Base-by-base conservation (phyloP, 192 early-diverging fungal species). In the Anaeromyces robustus region DNA sequence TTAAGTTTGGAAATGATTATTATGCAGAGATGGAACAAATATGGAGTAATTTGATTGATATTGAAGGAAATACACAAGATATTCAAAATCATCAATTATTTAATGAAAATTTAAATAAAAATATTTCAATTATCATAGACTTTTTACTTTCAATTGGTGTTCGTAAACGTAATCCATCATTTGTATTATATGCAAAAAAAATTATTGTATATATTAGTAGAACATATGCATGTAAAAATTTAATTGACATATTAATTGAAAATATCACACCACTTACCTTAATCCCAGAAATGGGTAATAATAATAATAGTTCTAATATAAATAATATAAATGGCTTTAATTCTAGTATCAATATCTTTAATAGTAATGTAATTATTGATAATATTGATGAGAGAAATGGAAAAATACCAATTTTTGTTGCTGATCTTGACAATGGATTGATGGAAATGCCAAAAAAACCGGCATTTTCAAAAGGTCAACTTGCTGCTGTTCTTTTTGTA, bases 1-100 rank as follows among this genome's bases (percentile, higher is more conserved):
- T 94, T 59, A 92, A 90, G 78, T 94, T 92, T 83, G 93, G 93
- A 29, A 94, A 96, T 81, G 86, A 91, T 12, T 92, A 90, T 83
- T 86, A 93, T 29, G 85, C 88, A 30, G 95, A 96, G 83, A 85
- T 95, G 6, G 93, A 94, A 79, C 85, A 88, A 18, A 77, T 95
- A 17, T 96, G 95, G 95, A 86, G 87, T 32, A 90, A 94, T 80
- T 85, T 96, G 30, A 88, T 94, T 3, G 77, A 82, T 22, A 68
- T 68, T 22, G 52, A 68, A 28, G 52, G 52, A 9, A 68, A 9
- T n/a, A 22, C 80, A 83, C 9, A 41, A 85, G 29, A 86, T n/a
- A 32, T 34, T 78, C 32, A 78, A 79, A 82, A 37, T 31, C 80
- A 22, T 17, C 37, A 82, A 43, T 26, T 30, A 0, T 52, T 68